phyloP scores from a whole-genome alignment of 352 stramenopile species.

The Phytophthora idaei region DNA sequence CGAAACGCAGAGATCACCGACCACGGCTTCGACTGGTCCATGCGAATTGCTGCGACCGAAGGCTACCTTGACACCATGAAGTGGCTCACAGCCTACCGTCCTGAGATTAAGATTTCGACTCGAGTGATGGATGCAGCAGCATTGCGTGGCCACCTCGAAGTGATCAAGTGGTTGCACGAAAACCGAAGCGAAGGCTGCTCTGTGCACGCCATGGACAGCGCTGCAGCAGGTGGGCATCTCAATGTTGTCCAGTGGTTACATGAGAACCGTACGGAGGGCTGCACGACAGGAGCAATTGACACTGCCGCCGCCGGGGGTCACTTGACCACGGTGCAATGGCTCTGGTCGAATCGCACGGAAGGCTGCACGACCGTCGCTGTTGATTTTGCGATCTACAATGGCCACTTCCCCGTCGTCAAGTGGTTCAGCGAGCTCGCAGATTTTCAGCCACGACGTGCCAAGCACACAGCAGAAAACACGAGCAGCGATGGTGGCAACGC shows the following conservation, averaged over 20 bases:
- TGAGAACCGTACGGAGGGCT: conserved; percentile 55
- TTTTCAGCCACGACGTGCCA: conserved; percentile 27
- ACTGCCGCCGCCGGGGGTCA: conserved; percentile 57
- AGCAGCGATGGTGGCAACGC: conserved; percentile 9
- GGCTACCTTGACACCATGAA: conserved; percentile 42
- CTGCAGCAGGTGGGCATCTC: conserved; percentile 58
- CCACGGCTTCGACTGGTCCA: conserved; percentile 63
- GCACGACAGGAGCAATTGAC: conserved; percentile 67
- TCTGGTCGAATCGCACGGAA: conserved; percentile 60
- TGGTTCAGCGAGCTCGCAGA: conserved; percentile 51
- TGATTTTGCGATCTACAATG: conserved; percentile 73
- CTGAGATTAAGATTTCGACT: conserved; percentile 39
- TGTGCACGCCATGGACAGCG: conserved; percentile 63
- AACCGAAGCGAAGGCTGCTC: conserved; percentile 65
- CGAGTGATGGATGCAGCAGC: conserved; percentile 73
- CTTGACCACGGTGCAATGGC: conserved; percentile 58
- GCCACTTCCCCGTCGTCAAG: conserved; percentile 63
- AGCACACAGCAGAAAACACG: conserved; percentile 11
- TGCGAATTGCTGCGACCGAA: conserved; percentile 52
- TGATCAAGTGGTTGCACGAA: conserved; percentile 67
- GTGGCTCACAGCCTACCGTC: conserved; percentile 45
- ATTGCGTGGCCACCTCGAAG: conserved; percentile 53
- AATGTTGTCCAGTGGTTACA: conserved; percentile 66
- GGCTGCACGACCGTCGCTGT: conserved; percentile 71
- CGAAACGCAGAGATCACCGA: conserved; percentile 46